Evolutionary conservation across 495 filamentous ascomycete species (phyloP), one percentile per base, ranked within the genome.

Genomic region (Chaetomium tenue): DNA sequence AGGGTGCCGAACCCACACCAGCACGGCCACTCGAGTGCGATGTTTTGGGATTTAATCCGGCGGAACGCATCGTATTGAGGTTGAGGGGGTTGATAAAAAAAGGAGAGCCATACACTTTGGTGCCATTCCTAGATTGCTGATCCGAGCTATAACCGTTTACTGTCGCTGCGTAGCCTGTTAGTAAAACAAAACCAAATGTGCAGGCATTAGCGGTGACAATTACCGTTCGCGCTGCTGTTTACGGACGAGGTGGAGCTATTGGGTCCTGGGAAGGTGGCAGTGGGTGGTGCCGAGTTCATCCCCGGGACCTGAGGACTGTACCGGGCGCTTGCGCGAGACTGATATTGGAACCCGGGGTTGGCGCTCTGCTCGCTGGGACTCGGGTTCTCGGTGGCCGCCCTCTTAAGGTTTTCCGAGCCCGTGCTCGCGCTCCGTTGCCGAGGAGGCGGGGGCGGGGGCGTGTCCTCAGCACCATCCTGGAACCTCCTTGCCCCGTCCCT

Each of bases 391-490:
- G 55, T 65, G 11, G 63, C 57, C 39, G 66, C 56, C 40, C 60
- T 67, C 57, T 60, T 54, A 25, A 70, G 57, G 60, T 61, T 61
- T 7, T 74, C 71, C 11, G 66, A 65, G 18, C 66, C 72, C 5
- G 69, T 66, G 54, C 74, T 76, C 20, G 69, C 69, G 56, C 75
- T 76, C 26, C 73, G 64, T 46, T 69, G 71, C n/a, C 73, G 71
- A 30, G 63, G 46, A 7, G 64, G 65, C 11, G 67, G 69, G 0
- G 64, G 55, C 5, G 61, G 61, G 11, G 68, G 58, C 15, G 33
- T 28, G 1, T 70, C 61, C 13, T 44, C 63, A 6, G 52, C 18
- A 9, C 59, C 63, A 6, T 51, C 56, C 28, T 37, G 68, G 20
- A 40, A 47, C 16, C 44, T 54, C 26, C 64, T 66, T 23, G 58